These are phyloP conservation scores for Parietaria judaica DNA, from an alignment of 306 rosid genomes.

Conservation along the genomic window DNA sequence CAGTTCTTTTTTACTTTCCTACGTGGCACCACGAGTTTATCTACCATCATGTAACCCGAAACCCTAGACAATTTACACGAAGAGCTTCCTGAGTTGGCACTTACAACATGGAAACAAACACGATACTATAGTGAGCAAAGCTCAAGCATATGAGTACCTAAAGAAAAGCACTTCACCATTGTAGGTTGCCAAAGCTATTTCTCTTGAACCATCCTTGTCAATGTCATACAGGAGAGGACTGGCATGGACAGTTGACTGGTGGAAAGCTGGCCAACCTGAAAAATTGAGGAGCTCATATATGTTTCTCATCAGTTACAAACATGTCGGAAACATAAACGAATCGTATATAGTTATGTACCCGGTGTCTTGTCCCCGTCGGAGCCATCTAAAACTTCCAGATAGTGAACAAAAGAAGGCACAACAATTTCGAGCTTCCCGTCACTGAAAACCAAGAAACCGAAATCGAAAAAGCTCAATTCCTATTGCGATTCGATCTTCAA, in stretches of 20 bases:
- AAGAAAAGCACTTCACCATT: slow-evolving; percentile 96
- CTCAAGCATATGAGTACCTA: slow-evolving; percentile 45
- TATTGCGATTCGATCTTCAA: too few relatives aligned
- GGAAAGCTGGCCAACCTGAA: slow-evolving; percentile 99
- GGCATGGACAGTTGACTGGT: slow-evolving; percentile 95
- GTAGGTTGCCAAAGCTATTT: slow-evolving; percentile 90
- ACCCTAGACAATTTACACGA: slow-evolving; percentile 44
- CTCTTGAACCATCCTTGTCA: slow-evolving; percentile 97
- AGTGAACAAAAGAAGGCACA: slow-evolving; percentile 93
- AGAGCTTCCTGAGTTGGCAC: slow-evolving; percentile 1
- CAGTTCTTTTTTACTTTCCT: slow-evolving; percentile 77
- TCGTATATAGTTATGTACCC: slow-evolving; percentile 57
- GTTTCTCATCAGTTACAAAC: not conserved
- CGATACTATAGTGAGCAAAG: slow-evolving; percentile 5
- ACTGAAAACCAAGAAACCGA: slow-evolving; percentile 26
- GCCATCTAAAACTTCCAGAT: slow-evolving; percentile 94
- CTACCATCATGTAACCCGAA: slow-evolving; percentile 94
- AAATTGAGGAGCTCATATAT: slow-evolving; percentile 1
- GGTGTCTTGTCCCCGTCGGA: slow-evolving; percentile 98
- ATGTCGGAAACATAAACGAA: not conserved
- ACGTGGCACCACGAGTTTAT: slow-evolving; percentile 80
- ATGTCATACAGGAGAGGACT: slow-evolving; percentile 92
- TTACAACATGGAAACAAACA: not conserved
- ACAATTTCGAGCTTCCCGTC: slow-evolving; percentile 97
- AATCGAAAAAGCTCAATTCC: not conserved